Base-by-base conservation (phyloP, 768 basidiomycete species). In the Lentinula sp. region DNA sequence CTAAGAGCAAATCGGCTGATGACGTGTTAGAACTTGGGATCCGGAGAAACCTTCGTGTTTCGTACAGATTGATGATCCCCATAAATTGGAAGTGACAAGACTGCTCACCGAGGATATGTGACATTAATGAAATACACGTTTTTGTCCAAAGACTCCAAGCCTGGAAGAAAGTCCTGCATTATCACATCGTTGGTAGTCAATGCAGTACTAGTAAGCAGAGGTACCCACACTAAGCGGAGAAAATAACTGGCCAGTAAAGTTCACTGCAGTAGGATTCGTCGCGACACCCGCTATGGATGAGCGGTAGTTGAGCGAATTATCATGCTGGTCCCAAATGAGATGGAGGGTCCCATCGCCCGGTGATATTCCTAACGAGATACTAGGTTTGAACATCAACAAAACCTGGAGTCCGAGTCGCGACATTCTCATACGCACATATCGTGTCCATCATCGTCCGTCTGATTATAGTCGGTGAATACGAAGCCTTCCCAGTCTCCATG, bases 391-490 rank as follows among this genome's bases (percentile, higher is more conserved):
- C 9, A 23, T 48, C 7, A 32, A 16, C 56, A 8, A 58, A 40
- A 7, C 3, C 5, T 35, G 45, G 3, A 32, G 13, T 7, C 28
- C 28, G 28, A 28, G 28, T 28, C 28, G 28, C 28, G 28, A 28
- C 28, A 28, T 21, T 42, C 3, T 37, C n/a, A 13, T 35, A 32
- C 59, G 8, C 57, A 71, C 73, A 71, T 64, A 55, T 74, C 70
- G 48, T 75, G 74, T 0, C 75, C 75, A 32, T 76, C 75, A 43
- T 76, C 75, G 7, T 73, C 69, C 2, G 72, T 72, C 45, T 74
- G 72, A 50, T 72, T 69, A 59, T 76, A 76, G 49, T 76, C 75
- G 21, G 60, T 61, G 54, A 76, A 68, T 5, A 66, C 67, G 37
- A 74, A 66, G 3, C 65, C 69, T 50, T 74, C 67, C 72, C 74